Evolutionary conservation across 192 early-diverging fungal species (phyloP), one percentile per base, ranked within the genome.

Genomic region (Umbelopsis vinacea): DNA sequence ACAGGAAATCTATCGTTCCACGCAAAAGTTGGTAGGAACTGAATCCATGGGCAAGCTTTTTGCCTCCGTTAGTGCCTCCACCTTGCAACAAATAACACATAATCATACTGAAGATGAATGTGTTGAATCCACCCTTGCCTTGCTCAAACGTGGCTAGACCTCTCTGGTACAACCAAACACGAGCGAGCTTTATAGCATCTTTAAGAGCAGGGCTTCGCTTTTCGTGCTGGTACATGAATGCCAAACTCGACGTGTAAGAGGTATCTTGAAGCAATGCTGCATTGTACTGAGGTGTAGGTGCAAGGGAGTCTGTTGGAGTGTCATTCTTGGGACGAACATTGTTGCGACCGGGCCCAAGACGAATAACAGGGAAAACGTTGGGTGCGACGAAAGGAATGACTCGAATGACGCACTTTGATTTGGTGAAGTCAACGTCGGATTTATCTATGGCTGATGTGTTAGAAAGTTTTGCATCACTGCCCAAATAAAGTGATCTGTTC

Each of bases 211-310:
- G 69, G 60, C 91, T 93, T 50, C 74, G 79, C 66, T 92, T 89
- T 47, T 82, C 77, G 22, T 94, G 91, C 69, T 90, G 85, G 69
- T 94, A 90, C 33, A 98, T 79, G 47, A 88, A 89, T 66, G 90
- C 88, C 81, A 97, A 83, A 81, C 95, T 92, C 22, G 88, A 75
- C 12, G 92, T 84, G 52, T 90, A 83, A 69, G 86, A 74, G 19
- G 89, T 90, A 69, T 99, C 97, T 69, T 83, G 79, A 60, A 95
- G 81, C 38, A 99, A 70, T 6, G 90, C 85, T 2, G 92, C 86
- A 79, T 97, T 99, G 86, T 98, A 97, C 66, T 89, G 92, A 29
- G 96, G 94, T 21, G 97, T 99, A 0, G 95, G 76, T 5, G 86
- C 80, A 24, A 88, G 74, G 14, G 17, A 38, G 5, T 15, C 26